Conservation (phyloP, 148 eudicot species). For the Cornus kousa region DNA sequence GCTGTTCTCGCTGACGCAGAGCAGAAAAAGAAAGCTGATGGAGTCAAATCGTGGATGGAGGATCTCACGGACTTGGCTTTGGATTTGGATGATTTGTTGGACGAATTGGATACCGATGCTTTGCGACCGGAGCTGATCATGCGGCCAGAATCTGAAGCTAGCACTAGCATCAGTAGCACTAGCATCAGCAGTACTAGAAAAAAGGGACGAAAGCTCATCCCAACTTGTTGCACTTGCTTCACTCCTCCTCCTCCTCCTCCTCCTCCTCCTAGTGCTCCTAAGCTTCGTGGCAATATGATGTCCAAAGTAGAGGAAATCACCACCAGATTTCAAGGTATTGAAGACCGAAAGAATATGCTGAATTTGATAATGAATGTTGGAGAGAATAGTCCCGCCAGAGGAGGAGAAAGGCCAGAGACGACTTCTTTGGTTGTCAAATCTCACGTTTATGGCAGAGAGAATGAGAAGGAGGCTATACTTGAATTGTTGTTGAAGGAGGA, state of each 20-base stretch:
- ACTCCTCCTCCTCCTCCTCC: too few species aligned
- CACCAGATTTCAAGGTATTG: too few species aligned
- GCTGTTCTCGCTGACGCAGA: too few species aligned
- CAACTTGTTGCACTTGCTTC: neutral
- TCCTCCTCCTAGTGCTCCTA: neutral
- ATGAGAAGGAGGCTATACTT: constrained; percentile 14
- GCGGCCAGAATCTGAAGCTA: neutral
- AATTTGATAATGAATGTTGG: too few species aligned
- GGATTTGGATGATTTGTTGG: too few species aligned
- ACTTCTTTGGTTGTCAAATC: constrained; percentile 16
- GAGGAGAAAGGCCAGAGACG: constrained; percentile 9
- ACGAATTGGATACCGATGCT: constrained; percentile 20
- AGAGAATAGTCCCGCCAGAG: too few species aligned
- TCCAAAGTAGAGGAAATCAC: too few species aligned
- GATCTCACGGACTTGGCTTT: constrained; percentile 22
- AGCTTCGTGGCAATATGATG: constrained; percentile 3
- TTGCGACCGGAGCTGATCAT: constrained; percentile 6
- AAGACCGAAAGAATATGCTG: too few species aligned
- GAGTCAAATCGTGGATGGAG: too few species aligned
- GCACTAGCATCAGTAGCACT: too few species aligned
- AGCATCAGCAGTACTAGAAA: neutral
- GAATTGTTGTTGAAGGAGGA: constrained; percentile 2
- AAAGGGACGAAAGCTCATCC: too few species aligned
- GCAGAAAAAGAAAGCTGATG: too few species aligned
- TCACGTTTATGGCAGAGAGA: constrained; percentile 18